Evolutionary conservation across 1,284 basidiomycete species (phyloP).

Genomic region (Taiwanofungus camphoratus): DNA sequence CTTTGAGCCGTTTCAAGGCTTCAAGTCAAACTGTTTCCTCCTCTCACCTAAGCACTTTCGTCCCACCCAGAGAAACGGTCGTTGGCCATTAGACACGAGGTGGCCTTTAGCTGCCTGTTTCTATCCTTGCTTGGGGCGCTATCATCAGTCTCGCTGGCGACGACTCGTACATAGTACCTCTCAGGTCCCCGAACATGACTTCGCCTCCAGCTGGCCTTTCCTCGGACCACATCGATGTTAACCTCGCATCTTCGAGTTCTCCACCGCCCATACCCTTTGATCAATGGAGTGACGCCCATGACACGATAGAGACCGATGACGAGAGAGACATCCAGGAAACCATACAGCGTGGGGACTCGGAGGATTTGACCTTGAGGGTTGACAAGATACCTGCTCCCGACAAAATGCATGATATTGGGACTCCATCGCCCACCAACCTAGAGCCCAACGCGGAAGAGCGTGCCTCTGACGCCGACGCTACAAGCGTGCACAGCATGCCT

Average conservation of each 20-base stretch:
- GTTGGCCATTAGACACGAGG: no score
- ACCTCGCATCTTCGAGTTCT: conserved; percentile 17
- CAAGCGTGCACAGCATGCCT: conserved; percentile 56
- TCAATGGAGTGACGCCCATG: conserved; percentile 35
- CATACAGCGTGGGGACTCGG: conserved; percentile 21
- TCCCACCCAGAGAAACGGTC: no score
- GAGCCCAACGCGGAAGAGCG: conserved; percentile 19
- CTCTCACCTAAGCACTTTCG: no score
- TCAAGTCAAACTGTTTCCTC: no score
- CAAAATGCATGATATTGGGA: conserved; percentile 29
- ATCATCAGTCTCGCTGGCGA: neutral
- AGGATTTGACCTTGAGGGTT: conserved; percentile 29
- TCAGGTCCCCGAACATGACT: conserved; percentile 16
- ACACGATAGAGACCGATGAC: conserved; percentile 33
- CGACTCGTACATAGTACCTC: neutral
- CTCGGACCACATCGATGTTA: conserved; percentile 23
- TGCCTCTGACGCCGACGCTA: conserved; percentile 33
- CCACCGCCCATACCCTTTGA: conserved; percentile 26
- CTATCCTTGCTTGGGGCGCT: no score
- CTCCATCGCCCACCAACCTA: conserved; percentile 25
- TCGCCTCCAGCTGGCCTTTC: conserved; percentile 24
- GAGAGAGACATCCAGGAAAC: conserved; percentile 28
- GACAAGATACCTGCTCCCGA: conserved; percentile 31
- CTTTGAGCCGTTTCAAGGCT: no score
- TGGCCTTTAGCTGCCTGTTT: no score